phyloP scores from a whole-genome alignment of 177 flowering plant species.

The Vitis hybrid region DNA sequence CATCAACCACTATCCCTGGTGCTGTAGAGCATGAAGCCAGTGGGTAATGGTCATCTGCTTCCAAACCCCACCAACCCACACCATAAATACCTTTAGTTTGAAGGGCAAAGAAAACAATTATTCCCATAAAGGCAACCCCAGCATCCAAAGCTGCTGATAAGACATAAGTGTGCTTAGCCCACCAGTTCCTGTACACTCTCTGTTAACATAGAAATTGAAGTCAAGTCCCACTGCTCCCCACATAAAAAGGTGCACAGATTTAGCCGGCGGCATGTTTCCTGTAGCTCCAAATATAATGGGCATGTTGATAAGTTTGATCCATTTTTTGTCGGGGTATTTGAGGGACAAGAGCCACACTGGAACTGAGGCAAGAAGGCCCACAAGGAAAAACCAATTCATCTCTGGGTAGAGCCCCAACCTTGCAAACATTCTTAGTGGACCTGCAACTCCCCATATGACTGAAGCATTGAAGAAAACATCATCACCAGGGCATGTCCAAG shows the following conservation, averaged over 20 bases:
- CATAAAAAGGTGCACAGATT: slow-evolving; percentile 41
- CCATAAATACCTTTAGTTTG: slow-evolving; percentile 35
- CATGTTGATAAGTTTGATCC: slow-evolving; percentile 61
- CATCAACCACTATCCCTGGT: slow-evolving; percentile 49
- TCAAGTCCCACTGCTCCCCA: slow-evolving; percentile 56
- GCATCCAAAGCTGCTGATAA: slow-evolving; percentile 60
- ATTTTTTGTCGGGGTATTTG: slow-evolving; percentile 47
- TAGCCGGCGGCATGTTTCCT: slow-evolving; percentile 46
- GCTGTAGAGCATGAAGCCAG: slow-evolving; percentile 67
- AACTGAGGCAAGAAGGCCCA: slow-evolving; percentile 48
- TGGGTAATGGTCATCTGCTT: slow-evolving; percentile 46
- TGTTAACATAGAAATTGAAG: slow-evolving; percentile 53
- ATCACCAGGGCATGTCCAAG: slow-evolving; percentile 67
- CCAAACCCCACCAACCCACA: slow-evolving; percentile 64
- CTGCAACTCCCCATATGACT: slow-evolving; percentile 80
- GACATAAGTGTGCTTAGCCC: slow-evolving; percentile 62
- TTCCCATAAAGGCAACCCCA: slow-evolving; percentile 64
- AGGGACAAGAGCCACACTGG: slow-evolving; percentile 46
- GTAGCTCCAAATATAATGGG: slow-evolving; percentile 54
- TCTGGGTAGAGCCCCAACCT: slow-evolving; percentile 37
- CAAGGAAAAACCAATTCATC: slow-evolving; percentile 60
- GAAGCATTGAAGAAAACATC: slow-evolving; percentile 74
- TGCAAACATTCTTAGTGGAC: slow-evolving; percentile 65
- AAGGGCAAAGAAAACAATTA: slow-evolving; percentile 40
- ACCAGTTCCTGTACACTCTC: slow-evolving; percentile 51